Conservation (phyloP, 108 stramenopile genomes). For the Cyclotella sp. region DNA sequence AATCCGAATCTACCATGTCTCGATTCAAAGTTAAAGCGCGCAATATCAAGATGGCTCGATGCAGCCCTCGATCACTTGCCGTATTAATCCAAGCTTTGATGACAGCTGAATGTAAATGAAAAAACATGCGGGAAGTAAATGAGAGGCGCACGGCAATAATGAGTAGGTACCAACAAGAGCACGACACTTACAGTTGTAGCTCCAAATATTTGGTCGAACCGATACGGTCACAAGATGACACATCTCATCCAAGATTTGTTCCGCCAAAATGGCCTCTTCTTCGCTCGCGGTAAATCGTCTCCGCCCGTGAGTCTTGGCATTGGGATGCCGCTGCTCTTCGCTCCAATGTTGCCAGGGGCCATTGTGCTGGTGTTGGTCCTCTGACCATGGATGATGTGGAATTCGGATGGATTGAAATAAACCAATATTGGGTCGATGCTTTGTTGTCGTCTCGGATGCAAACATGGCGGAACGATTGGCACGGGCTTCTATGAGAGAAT, state of each 20-base stretch:
- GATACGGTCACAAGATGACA: constrained; percentile 27
- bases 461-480: constrained; percentile 48
- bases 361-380: background rate
- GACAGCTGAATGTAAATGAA: constrained; percentile 13
- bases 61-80: constrained; percentile 35
- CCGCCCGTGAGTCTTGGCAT: background rate
- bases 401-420: background rate
- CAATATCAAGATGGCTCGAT: constrained; percentile 21
- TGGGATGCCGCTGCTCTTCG: background rate
- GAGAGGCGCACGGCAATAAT: background rate
- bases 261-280: constrained; percentile 44
- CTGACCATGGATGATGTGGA: constrained; percentile 2
- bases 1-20: background rate
- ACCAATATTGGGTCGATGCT: background rate
- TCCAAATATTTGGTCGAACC: constrained; percentile 45
- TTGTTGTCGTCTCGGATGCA: constrained; percentile 10
- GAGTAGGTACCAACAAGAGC: background rate
- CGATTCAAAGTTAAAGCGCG: constrained; percentile 22
- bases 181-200: constrained; percentile 44
- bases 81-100: constrained; percentile 45
- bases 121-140: background rate
- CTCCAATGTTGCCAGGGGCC: constrained; percentile 4
- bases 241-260: constrained; percentile 49
- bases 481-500: constrained; percentile 50
- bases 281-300: constrained; percentile 42